Base-by-base conservation (phyloP, 108 stramenopile species). In the Skeletonema potamos region DNA sequence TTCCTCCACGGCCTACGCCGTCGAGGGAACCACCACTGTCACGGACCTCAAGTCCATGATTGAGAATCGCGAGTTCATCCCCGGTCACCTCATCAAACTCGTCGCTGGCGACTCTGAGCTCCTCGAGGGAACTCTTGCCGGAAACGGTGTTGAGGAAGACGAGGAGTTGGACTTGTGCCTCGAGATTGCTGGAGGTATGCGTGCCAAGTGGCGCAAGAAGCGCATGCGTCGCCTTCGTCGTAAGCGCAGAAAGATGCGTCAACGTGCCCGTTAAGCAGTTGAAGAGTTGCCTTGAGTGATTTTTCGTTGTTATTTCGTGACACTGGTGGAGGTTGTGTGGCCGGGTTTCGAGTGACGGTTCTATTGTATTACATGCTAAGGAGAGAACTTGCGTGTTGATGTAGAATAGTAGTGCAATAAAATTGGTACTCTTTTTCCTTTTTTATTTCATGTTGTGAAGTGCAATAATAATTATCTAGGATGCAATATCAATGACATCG, bases 231-330 rank as follows among this genome's bases (percentile, higher is more conserved):
- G 94, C 77, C 90, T 95, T 64, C 89, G 94, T 57, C 87, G 94
- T 73, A 95, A 95, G 92, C 90, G 94, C 65, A 79, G 94, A 56
- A 95, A 95, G 92, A 95, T 95, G 94, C 94, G 94, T 85, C 91
- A 92, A 83, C 94, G 94, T 86, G 94, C 94, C 64, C 90, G 92
- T 69, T 95, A 93, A 92, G 59, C 36, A 41, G 18, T 51, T 20
- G 48, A 22, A 22, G 48, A 51, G n/a, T 51, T 22, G 2, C 22
- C 17, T 44, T 17, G 8, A 8, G 48, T 51, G 18, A 24, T 51
- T 51, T 24, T 51, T 51, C 48, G 18, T 51, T 51, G 48, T 20
- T 24, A n/a, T 51, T 2, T 51, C 12, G 48, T 51, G 18, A 24
- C 48, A 51, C 48, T 51, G 48, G 22, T 51, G 48, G 48, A 51